Conservation (phyloP, 176 grass and related monocot genomes). For the Eremochloa ophiuroides region DNA sequence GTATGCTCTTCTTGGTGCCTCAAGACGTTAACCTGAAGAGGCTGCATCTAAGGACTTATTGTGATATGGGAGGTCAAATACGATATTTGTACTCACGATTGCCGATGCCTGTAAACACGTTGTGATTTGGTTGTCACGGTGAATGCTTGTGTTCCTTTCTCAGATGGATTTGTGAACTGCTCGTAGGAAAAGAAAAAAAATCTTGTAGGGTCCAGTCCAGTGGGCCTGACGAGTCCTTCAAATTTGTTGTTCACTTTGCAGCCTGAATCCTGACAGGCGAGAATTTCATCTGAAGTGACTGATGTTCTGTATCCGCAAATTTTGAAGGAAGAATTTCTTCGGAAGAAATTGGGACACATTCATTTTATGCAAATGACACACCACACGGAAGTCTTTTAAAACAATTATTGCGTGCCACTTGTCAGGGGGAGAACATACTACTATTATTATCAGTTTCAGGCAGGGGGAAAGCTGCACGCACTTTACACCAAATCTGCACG, state of each 20-base stretch:
- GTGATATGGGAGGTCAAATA: slow-evolving; percentile 1
- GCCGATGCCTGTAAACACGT: slow-evolving; percentile 10
- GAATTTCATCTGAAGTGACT: slow-evolving; percentile 1
- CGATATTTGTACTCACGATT: not conserved
- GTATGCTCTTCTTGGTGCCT: not conserved
- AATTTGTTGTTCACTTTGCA: slow-evolving; percentile 1
- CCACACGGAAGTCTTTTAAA: no score
- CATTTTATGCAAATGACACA: no score
- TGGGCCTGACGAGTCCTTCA: not conserved
- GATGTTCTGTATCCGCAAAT: no score
- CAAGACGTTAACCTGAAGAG: slow-evolving; percentile 16
- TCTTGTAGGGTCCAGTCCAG: not conserved
- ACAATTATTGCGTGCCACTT: not conserved
- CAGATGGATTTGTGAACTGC: not conserved
- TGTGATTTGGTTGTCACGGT: not conserved
- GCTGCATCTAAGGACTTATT: slow-evolving; percentile 8
- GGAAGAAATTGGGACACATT: no score
- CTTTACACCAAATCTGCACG: slow-evolving; percentile 37
- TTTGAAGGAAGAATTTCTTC: no score
- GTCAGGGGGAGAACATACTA: not conserved
- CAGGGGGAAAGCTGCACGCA: not conserved
- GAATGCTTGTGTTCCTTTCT: not conserved
- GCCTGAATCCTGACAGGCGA: not conserved
- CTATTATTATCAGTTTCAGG: not conserved
- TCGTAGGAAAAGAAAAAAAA: not conserved